Percentiles rank a stretch among this genome's conserved stretches.
Conservation (phyloP, 495 filamentous ascomycete species). For the Neurospora terricola region DNA sequence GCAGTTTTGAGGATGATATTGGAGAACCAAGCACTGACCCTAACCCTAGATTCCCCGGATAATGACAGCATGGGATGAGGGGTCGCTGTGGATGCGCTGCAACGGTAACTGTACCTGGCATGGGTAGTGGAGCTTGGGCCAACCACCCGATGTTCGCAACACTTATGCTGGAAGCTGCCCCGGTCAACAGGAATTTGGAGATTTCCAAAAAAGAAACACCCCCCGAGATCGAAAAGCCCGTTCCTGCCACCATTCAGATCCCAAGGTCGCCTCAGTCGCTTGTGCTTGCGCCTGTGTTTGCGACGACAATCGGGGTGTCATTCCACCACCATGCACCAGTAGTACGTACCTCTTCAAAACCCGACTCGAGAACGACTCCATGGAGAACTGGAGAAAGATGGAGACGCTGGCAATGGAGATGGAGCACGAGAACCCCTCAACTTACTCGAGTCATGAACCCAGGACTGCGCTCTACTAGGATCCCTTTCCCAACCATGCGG, state of each 20-base stretch:
- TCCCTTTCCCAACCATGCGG: slow-evolving; percentile 50
- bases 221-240: not conserved
- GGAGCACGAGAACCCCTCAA: not conserved
- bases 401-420: not conserved
- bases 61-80: not conserved
- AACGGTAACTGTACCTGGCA: not conserved
- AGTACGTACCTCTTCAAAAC: not conserved
- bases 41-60: not conserved
- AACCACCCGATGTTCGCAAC: not conserved
- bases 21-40: not conserved
- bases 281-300: not conserved
- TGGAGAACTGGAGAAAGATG: not conserved
- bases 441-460: not conserved
- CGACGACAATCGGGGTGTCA: not conserved
- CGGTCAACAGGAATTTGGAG: not conserved
- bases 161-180: not conserved
- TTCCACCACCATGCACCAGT: not conserved
- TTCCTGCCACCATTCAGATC: not conserved
- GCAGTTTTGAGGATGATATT: not conserved
- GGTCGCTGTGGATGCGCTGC: not conserved
- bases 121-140: not conserved
- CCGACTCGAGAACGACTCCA: not conserved
- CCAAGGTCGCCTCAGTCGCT: not conserved
- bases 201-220: not conserved
- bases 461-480: slow-evolving; percentile 14